These are phyloP conservation scores for Fusarium oligoseptatum DNA, from an alignment of 2,329 filamentous ascomycete species.

Conservation along the genomic window DNA sequence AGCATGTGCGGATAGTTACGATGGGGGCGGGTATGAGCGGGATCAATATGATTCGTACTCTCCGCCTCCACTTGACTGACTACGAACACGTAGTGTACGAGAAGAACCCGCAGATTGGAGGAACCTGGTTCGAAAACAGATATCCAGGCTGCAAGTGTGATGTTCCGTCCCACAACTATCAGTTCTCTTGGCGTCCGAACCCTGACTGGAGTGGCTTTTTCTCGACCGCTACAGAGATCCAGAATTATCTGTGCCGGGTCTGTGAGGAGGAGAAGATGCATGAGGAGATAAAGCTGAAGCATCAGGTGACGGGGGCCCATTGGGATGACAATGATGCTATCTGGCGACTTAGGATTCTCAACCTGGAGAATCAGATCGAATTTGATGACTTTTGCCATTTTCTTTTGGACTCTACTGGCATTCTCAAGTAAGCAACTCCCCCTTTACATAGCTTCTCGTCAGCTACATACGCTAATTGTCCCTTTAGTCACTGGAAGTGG, in stretches of 20 bases:
- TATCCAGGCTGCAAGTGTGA: slow-evolving; percentile 29
- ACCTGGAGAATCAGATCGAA: not conserved
- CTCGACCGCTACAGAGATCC: slow-evolving; percentile 13
- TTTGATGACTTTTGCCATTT: slow-evolving; percentile 17
- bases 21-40: slow-evolving; percentile 24
- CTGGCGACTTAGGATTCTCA: slow-evolving; percentile 8
- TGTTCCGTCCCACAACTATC: slow-evolving; percentile 26
- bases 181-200: slow-evolving; percentile 25
- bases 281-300: slow-evolving; percentile 6
- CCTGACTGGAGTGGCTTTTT: slow-evolving; percentile 16
- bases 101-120: slow-evolving; percentile 21
- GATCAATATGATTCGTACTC: slow-evolving; percentile 17
- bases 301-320: slow-evolving; percentile 4
- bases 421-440: slow-evolving; percentile 13
- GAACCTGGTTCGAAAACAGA: slow-evolving; percentile 26
- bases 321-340: slow-evolving; percentile 5
- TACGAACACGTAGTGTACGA: slow-evolving; percentile 21
- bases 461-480: not conserved
- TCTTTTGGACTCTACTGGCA: slow-evolving; percentile 9
- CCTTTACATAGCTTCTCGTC: no score
- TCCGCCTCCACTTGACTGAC: slow-evolving; percentile 8
- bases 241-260: slow-evolving; percentile 7
- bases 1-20: not conserved
- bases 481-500: slow-evolving; percentile 24
- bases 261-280: slow-evolving; percentile 13